A percentile compares a stretch with the other conserved stretches of the same genome.
phyloP scores from a whole-genome alignment of 768 basidiomycete species.

The Suillus subalutaceus region DNA sequence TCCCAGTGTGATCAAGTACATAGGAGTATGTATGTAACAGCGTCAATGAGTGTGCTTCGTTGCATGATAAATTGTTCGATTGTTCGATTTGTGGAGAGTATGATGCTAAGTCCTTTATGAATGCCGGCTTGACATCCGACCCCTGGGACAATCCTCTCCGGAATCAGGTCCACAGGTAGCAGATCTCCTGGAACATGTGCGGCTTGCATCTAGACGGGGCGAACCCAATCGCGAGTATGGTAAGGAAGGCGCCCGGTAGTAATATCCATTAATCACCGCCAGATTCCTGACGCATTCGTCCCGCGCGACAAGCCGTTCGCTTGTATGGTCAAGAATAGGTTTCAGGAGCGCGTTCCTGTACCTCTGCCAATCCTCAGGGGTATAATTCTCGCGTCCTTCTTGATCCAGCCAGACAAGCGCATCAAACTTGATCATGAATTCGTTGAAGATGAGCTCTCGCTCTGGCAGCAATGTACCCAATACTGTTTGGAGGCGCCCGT shows the following conservation, averaged over 20 bases:
- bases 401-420: slow-evolving; percentile 24
- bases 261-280: neutral
- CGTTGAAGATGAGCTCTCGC: slow-evolving; percentile 14
- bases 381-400: neutral
- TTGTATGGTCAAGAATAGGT: slow-evolving; percentile 9
- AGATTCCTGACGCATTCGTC: neutral
- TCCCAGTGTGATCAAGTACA: neutral
- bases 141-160: neutral
- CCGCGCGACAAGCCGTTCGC: neutral
- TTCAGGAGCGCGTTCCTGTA: slow-evolving; percentile 6
- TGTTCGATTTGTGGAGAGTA: neutral
- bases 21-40: neutral
- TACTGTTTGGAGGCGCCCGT: neutral
- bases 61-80: slow-evolving; percentile 4
- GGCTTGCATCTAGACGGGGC: neutral
- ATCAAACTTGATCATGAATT: slow-evolving; percentile 20
- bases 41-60: neutral
- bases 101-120: neutral
- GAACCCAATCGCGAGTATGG: neutral
- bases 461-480: slow-evolving; percentile 15
- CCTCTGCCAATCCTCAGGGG: slow-evolving; percentile 7
- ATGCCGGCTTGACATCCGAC: neutral
- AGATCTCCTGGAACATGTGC: neutral
- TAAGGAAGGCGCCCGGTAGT: neutral
- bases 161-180: neutral